These are phyloP conservation scores for Puccinia hordei DNA, from an alignment of 1,284 basidiomycete genomes.

Conservation along the genomic window DNA sequence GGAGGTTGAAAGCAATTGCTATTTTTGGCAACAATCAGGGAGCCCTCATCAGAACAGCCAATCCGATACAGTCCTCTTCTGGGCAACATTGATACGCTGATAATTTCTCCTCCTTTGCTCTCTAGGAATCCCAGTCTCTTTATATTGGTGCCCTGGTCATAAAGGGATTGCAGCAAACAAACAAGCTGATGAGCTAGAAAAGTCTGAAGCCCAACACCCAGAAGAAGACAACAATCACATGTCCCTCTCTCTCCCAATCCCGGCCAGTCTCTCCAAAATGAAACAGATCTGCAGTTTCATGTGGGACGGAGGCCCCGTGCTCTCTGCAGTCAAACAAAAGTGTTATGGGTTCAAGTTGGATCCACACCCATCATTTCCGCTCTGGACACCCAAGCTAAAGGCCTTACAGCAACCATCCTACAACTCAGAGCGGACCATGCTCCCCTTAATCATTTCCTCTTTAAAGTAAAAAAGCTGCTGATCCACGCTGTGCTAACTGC, in stretches of 20 bases:
- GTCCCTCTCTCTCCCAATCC: too few species aligned
- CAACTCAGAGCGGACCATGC: constrained; percentile 23
- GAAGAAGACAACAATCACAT: background rate
- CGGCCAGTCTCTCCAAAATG: background rate
- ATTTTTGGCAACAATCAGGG: constrained; percentile 25
- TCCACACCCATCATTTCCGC: background rate
- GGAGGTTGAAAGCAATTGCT: background rate
- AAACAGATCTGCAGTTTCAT: background rate
- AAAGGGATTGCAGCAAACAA: background rate
- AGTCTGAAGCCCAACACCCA: background rate
- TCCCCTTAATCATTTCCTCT: constrained; percentile 7
- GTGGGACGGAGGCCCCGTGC: too few species aligned
- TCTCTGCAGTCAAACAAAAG: background rate
- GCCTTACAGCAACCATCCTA: background rate
- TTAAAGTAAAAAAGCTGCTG: background rate
- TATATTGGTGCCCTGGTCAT: constrained; percentile 14
- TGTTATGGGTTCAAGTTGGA: background rate
- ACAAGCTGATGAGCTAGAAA: background rate
- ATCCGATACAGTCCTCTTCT: background rate
- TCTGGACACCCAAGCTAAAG: background rate
- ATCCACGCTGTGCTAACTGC: background rate
- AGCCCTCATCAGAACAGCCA: background rate
- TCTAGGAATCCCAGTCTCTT: background rate
- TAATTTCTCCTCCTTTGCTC: background rate
- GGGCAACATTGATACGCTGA: constrained; percentile 19